Percentiles rank a stretch among this genome's conserved stretches.
Conservation (phyloP, 78 protist species). For the Polysphondylium violaceum region DNA sequence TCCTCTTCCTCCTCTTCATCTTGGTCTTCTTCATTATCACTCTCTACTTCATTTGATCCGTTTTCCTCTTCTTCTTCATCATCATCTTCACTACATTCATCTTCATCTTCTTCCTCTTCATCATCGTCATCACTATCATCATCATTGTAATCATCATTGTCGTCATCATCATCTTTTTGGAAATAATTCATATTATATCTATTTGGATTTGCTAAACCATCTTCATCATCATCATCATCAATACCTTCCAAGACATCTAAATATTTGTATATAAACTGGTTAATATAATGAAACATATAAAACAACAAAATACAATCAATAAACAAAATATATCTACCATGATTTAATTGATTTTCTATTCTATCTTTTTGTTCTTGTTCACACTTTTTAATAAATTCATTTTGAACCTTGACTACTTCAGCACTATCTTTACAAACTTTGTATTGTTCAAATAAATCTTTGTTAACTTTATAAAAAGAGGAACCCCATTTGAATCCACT, state of each 20-base stretch:
- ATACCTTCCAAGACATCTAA: not conserved
- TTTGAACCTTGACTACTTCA: slow-evolving; percentile 83
- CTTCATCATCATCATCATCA: slow-evolving; percentile 13
- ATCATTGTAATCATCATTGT: slow-evolving; percentile 15
- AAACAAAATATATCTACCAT: not conserved
- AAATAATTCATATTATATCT: not conserved
- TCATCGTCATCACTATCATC: slow-evolving; percentile 43
- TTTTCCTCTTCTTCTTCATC: slow-evolving; percentile 23
- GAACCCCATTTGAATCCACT: slow-evolving; percentile 95
- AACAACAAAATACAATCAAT: too few species aligned
- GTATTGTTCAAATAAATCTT: slow-evolving; percentile 85
- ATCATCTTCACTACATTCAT: slow-evolving; percentile 31
- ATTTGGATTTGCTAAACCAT: slow-evolving; percentile 57
- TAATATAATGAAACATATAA: too few species aligned
- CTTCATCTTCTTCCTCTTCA: slow-evolving; percentile 34
- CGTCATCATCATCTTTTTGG: not conserved
- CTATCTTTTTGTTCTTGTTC: slow-evolving; percentile 38
- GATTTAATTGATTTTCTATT: not conserved
- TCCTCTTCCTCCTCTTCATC: slow-evolving; percentile 27
- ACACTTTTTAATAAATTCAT: slow-evolving; percentile 72
- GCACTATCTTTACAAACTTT: slow-evolving; percentile 37
- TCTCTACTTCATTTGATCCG: not conserved
- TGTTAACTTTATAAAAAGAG: slow-evolving; percentile 90
- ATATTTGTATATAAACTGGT: too few species aligned
- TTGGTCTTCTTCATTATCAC: not conserved